phyloP scores from a whole-genome alignment of 305 asterid species.

The Fraxinus sp. region DNA sequence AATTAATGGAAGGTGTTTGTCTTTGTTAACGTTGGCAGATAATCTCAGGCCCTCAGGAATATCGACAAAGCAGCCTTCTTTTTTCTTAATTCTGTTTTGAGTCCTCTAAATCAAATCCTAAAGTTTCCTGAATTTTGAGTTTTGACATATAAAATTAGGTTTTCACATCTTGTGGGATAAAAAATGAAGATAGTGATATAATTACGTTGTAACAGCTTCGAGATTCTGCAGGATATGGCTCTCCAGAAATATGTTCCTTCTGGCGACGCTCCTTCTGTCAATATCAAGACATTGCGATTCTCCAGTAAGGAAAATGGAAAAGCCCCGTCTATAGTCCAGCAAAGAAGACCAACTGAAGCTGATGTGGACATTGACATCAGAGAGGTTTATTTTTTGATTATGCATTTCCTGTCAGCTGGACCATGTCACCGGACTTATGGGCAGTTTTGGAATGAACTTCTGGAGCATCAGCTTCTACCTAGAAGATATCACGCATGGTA shows the following conservation, averaged over 20 bases:
- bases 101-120: neutral
- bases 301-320: conserved; percentile 65
- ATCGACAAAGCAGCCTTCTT: neutral
- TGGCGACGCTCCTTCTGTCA: conserved; percentile 56
- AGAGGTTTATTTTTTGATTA: conserved; percentile 87
- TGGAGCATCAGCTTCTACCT: conserved; percentile 94
- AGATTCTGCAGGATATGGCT: conserved; percentile 70
- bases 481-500: conserved; percentile 98
- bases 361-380: conserved; percentile 75
- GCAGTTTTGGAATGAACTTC: conserved; percentile 95
- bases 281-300: conserved; percentile 62
- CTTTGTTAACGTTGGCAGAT: neutral
- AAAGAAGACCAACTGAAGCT: conserved; percentile 49
- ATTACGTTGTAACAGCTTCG: neutral
- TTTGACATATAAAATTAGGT: neutral
- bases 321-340: conserved; percentile 51
- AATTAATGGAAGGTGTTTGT: neutral
- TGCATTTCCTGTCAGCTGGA: conserved; percentile 97
- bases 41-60: neutral
- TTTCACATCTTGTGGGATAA: neutral
- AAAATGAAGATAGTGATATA: neutral
- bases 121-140: neutral
- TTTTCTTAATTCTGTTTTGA: neutral
- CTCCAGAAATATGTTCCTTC: conserved; percentile 66
- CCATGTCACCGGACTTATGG: conserved; percentile 93